These are phyloP conservation scores for Sclerotiophoma versabilis DNA, from an alignment of 2,329 filamentous ascomycete species.

Conservation along the genomic window DNA sequence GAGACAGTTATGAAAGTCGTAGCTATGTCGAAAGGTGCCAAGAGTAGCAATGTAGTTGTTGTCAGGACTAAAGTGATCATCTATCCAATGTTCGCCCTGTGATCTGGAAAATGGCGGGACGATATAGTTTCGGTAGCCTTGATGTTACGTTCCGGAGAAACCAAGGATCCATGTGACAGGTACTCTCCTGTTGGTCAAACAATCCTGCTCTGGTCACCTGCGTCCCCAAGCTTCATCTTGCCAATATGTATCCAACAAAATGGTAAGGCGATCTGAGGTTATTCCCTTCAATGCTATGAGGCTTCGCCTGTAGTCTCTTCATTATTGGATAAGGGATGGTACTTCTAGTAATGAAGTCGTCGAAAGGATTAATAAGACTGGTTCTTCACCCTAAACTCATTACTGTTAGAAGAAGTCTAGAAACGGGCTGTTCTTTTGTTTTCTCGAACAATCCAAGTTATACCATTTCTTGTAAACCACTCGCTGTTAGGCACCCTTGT, in stretches of 20 bases:
- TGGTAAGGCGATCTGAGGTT: slow-evolving; percentile 2
- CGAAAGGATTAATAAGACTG: background rate
- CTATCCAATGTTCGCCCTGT: slow-evolving; percentile 4
- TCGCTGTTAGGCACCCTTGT: no score
- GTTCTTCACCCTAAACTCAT: background rate
- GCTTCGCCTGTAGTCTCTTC: background rate
- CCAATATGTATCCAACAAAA: slow-evolving; percentile 8
- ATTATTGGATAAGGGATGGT: background rate
- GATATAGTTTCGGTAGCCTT: background rate
- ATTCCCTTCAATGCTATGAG: background rate
- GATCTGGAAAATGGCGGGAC: no score
- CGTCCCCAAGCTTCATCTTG: slow-evolving; percentile 2
- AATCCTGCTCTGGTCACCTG: background rate
- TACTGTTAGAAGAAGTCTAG: background rate
- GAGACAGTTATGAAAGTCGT: slow-evolving; percentile 11
- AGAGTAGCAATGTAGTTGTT: background rate
- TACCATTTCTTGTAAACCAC: no score
- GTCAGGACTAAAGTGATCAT: background rate
- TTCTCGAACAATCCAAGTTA: no score
- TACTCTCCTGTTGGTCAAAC: background rate
- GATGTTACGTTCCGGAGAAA: background rate
- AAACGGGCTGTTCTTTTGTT: no score
- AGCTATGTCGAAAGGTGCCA: background rate
- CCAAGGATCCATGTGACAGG: no score
- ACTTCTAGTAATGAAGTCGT: background rate